A percentile compares a stretch with the other conserved stretches of the same genome.
Evolutionary conservation across 768 basidiomycete species (phyloP).

Genomic region (Termitomyces sp.): DNA sequence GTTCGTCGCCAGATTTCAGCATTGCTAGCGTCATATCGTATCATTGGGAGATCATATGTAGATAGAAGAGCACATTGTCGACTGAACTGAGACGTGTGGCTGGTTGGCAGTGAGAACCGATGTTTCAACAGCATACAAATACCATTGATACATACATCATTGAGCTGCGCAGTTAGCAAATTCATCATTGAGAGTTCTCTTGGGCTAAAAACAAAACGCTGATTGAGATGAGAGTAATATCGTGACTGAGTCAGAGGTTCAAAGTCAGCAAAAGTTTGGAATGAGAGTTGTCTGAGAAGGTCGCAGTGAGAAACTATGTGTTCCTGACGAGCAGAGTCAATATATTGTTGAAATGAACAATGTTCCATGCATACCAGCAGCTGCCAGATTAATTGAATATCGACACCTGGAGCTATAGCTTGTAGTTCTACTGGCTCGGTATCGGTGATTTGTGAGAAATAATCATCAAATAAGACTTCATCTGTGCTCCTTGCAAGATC

Average conservation of each 20-base stretch:
- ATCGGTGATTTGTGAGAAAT: neutral
- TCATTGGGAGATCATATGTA: neutral
- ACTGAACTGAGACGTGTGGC: neutral
- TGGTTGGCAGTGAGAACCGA: neutral
- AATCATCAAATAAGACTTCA: neutral
- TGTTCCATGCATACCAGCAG: neutral
- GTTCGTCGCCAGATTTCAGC: neutral
- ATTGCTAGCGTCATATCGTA: conserved; percentile 11
- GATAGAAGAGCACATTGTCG: neutral
- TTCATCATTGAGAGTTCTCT: neutral
- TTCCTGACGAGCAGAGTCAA: neutral
- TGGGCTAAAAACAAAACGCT: neutral
- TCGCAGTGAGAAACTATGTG: neutral
- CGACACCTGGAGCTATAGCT: neutral
- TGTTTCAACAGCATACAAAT: conserved; percentile 13
- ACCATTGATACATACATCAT: conserved; percentile 15
- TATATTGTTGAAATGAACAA: neutral
- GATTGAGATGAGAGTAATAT: neutral
- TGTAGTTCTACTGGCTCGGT: neutral
- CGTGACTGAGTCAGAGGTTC: neutral
- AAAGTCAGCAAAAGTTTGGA: neutral
- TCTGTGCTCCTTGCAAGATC: neutral
- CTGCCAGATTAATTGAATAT: neutral
- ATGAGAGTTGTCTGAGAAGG: neutral
- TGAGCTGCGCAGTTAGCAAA: neutral